Percentiles rank a stretch among this genome's conserved stretches.
These are phyloP conservation scores for Apiospora arundinis DNA, from an alignment of 2,329 filamentous ascomycete genomes.

Conservation along the genomic window DNA sequence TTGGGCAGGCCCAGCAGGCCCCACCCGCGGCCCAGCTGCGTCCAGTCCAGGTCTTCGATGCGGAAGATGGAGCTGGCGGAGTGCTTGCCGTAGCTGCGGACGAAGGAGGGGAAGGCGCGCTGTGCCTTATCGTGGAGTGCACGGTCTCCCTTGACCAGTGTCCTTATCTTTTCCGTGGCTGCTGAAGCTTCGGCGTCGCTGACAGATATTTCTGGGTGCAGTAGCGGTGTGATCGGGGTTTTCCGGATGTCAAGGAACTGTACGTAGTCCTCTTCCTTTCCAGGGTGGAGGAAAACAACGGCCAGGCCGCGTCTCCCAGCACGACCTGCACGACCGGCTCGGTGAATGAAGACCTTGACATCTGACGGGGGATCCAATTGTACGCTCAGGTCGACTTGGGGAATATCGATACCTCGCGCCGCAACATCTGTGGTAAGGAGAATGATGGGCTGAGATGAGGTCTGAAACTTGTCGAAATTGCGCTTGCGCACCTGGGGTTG, in stretches of 20 bases:
- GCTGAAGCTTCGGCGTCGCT: slow-evolving; percentile 65
- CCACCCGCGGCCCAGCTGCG: slow-evolving; percentile 81
- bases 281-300: slow-evolving; percentile 83
- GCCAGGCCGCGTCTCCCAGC: slow-evolving; percentile 87
- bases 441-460: slow-evolving; percentile 76
- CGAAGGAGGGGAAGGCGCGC: slow-evolving; percentile 91
- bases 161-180: slow-evolving; percentile 66
- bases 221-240: slow-evolving; percentile 76
- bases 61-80: slow-evolving; percentile 91
- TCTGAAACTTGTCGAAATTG: slow-evolving; percentile 83
- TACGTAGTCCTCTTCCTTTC: slow-evolving; percentile 88
- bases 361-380: slow-evolving; percentile 86
- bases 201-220: slow-evolving; percentile 61
- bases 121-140: slow-evolving; percentile 85
- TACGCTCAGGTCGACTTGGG: slow-evolving; percentile 87
- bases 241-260: slow-evolving; percentile 86
- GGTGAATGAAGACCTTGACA: slow-evolving; percentile 94
- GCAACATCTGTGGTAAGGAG: slow-evolving; percentile 93
- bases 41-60: slow-evolving; percentile 82
- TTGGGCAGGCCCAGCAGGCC: slow-evolving; percentile 85
- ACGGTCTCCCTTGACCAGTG: slow-evolving; percentile 57
- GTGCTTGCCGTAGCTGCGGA: slow-evolving; percentile 90
- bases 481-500: slow-evolving; percentile 85
- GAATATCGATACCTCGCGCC: slow-evolving; percentile 88
- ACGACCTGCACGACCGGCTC: slow-evolving; percentile 86